phyloP scores from a whole-genome alignment of 2,329 filamentous ascomycete species.

The Neopestalotiopsis rosae region DNA sequence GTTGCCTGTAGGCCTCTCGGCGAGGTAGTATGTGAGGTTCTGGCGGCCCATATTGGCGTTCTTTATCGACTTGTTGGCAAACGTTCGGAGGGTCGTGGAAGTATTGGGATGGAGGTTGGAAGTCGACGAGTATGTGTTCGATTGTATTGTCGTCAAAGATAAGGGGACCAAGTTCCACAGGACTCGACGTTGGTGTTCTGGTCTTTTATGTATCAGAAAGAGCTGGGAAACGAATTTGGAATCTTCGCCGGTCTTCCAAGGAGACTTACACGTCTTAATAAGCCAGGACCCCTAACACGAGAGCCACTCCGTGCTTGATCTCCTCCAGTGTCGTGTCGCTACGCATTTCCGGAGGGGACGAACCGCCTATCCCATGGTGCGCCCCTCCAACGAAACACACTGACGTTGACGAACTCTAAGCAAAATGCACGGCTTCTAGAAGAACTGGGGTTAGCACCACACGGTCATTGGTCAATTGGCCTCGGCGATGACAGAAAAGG shows the following conservation, averaged over 20 bases:
- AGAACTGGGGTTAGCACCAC: background rate
- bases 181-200: background rate
- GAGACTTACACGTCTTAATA: slow-evolving; percentile 1
- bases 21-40: slow-evolving; percentile 62
- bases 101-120: background rate
- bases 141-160: background rate
- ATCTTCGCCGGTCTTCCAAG: slow-evolving; percentile 1
- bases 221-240: background rate
- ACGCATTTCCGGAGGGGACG: background rate
- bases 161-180: background rate
- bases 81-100: background rate
- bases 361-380: background rate
- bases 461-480: slow-evolving; percentile 16
- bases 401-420: background rate
- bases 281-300: background rate
- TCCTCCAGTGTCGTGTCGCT: background rate
- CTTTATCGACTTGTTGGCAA: background rate
- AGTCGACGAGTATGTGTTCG: background rate
- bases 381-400: background rate
- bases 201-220: background rate
- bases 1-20: slow-evolving; percentile 63
- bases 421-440: background rate
- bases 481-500: slow-evolving; percentile 1
- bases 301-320: background rate
- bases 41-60: slow-evolving; percentile 44